These are phyloP conservation scores for Ogataea philodendri DNA, from an alignment of 805 yeast species.

Conservation along the genomic window DNA sequence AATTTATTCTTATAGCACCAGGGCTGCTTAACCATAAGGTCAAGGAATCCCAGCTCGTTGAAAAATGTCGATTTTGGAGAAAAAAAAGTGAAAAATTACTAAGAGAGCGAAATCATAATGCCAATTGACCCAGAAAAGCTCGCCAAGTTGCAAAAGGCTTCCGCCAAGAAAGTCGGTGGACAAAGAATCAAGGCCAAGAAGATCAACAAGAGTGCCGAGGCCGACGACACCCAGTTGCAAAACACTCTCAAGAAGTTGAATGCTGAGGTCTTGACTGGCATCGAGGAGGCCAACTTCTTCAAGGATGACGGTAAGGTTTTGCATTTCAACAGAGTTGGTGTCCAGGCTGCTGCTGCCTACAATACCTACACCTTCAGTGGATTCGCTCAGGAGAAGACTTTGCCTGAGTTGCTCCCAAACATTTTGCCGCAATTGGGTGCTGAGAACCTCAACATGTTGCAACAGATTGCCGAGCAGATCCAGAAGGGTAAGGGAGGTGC, in stretches of 20 bases:
- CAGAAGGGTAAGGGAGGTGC: conserved; percentile 51
- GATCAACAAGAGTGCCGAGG: conserved; percentile 60
- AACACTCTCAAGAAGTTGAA: conserved; percentile 84
- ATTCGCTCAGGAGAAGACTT: conserved; percentile 86
- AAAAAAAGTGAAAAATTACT: conserved; percentile 16
- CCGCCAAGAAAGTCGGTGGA: conserved; percentile 77
- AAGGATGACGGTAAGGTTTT: conserved; percentile 93
- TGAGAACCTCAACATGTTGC: conserved; percentile 86
- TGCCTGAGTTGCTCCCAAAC: conserved; percentile 89
- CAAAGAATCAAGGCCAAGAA: conserved; percentile 93
- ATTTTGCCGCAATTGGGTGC: conserved; percentile 96
- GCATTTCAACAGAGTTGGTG: conserved; percentile 95
- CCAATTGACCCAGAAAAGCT: conserved; percentile 92
- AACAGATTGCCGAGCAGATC: conserved; percentile 85
- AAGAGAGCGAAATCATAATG: conserved; percentile 39
- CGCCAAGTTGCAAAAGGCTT: conserved; percentile 86
- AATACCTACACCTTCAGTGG: conserved; percentile 96
- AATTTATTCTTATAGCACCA: too few species aligned
- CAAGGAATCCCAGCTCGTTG: too few species aligned
- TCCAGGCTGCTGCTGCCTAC: conserved; percentile 86
- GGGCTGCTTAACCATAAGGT: conserved; percentile 16
- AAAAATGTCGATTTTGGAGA: conserved; percentile 13
- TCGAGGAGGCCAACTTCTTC: conserved; percentile 98
- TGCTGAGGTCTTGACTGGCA: conserved; percentile 83
- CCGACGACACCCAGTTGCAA: conserved; percentile 89